A percentile compares a stretch with the other conserved stretches of the same genome.
phyloP scores from a whole-genome alignment of 2,329 filamentous ascomycete genomes.

The Hyphodiscus sp. region DNA sequence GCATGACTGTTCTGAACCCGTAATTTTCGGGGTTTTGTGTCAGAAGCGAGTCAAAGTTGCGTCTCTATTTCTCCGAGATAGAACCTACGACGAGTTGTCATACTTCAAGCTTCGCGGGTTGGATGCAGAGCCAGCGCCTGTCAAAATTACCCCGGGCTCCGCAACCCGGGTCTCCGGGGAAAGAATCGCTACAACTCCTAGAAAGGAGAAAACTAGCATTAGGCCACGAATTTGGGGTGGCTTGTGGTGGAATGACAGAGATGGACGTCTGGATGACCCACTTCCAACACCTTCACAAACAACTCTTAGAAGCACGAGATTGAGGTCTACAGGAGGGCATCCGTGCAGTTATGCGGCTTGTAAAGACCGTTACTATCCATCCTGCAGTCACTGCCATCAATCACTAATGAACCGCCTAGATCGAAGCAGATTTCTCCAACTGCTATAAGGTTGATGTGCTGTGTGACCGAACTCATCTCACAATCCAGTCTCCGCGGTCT shows the following conservation, averaged over 20 bases:
- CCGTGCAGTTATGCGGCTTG: slow-evolving; percentile 18
- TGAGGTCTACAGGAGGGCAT: slow-evolving; percentile 11
- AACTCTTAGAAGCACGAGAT: slow-evolving; percentile 35
- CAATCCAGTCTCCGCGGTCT: slow-evolving; percentile 36
- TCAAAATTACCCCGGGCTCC: neutral
- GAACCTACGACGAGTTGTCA: slow-evolving; percentile 34
- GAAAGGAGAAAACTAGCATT: neutral
- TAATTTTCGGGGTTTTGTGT: slow-evolving; percentile 32
- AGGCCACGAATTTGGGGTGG: neutral
- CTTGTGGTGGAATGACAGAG: neutral
- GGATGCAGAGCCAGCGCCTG: neutral
- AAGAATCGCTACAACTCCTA: slow-evolving; percentile 36
- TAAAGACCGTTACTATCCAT: slow-evolving; percentile 42
- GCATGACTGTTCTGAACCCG: slow-evolving; percentile 40
- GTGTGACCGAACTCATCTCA: slow-evolving; percentile 37
- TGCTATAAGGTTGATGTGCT: slow-evolving; percentile 35
- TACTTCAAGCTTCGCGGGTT: slow-evolving; percentile 38
- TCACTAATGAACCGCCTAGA: slow-evolving; percentile 42
- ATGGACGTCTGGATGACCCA: slow-evolving; percentile 38
- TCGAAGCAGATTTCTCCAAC: slow-evolving; percentile 44
- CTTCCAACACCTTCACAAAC: slow-evolving; percentile 49
- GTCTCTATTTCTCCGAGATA: slow-evolving; percentile 31
- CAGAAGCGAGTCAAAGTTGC: slow-evolving; percentile 14
- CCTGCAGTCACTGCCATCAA: slow-evolving; percentile 46
- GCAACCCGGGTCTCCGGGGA: slow-evolving; percentile 32